phyloP scores from a whole-genome alignment of 352 stramenopile species.

The Globisporangium spiculum region DNA sequence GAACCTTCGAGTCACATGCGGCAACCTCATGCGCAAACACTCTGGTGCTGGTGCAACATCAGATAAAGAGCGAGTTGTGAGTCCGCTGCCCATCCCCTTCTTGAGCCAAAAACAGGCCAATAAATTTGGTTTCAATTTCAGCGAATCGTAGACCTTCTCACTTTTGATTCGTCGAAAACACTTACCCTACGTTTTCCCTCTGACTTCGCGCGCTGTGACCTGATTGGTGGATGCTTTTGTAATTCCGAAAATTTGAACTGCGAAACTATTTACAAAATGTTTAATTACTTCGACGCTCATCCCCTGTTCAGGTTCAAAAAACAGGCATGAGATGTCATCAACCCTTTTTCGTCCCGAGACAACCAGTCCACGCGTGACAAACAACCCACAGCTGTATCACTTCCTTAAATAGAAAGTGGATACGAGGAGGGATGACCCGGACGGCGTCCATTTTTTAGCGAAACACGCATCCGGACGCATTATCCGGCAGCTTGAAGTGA shows the following conservation, averaged over 20 bases:
- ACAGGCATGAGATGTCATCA: constrained; percentile 18
- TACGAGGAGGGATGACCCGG: constrained; percentile 9
- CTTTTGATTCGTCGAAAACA: constrained; percentile 10
- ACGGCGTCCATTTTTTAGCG: background rate
- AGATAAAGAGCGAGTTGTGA: background rate
- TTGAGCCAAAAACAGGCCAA: background rate
- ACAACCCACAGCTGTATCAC: background rate
- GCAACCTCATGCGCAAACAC: constrained; percentile 8
- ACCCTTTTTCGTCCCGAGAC: background rate
- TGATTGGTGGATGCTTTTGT: constrained; percentile 40
- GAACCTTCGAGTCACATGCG: constrained; percentile 6
- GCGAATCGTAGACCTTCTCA: background rate
- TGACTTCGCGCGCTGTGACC: constrained; percentile 29
- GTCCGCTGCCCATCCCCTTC: background rate
- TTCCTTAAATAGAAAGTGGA: background rate
- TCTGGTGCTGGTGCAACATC: constrained; percentile 7
- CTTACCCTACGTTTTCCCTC: constrained; percentile 3
- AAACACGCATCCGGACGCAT: constrained; percentile 6
- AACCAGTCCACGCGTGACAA: background rate
- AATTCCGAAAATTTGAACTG: constrained; percentile 19
- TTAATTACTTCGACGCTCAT: constrained; percentile 10
- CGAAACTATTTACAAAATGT: constrained; percentile 4
- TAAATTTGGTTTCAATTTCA: constrained; percentile 5
- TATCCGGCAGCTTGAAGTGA: constrained; percentile 18
- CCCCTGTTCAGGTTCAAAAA: background rate